Conservation (phyloP, 1,284 basidiomycete species). For the Fomitopsis pinicola region DNA sequence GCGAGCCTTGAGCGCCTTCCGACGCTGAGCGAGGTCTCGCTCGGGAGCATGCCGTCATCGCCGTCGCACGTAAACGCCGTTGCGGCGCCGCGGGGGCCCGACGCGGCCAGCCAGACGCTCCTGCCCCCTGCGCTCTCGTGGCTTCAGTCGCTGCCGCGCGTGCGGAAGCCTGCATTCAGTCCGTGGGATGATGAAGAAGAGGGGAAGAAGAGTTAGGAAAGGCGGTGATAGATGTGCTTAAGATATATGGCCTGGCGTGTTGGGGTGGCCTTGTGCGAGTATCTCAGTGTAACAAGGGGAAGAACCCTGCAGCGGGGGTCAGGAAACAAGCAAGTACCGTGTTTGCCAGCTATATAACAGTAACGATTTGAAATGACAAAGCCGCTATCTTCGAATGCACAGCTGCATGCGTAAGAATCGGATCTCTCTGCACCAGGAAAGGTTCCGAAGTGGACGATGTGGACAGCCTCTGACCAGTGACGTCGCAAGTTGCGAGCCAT, state of each 20-base stretch:
- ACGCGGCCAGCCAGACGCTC: constrained; percentile 15
- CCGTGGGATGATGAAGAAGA: constrained; percentile 32
- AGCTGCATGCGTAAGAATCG: neutral
- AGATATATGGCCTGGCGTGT: constrained; percentile 8
- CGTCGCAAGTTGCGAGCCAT: neutral
- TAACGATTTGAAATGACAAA: constrained; percentile 23
- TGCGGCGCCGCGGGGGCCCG: constrained; percentile 15
- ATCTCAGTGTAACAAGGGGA: neutral
- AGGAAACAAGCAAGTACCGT: constrained; percentile 1
- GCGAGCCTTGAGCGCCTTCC: constrained; percentile 70
- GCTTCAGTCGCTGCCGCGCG: constrained; percentile 26
- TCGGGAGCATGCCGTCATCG: constrained; percentile 57
- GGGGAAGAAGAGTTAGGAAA: constrained; percentile 14
- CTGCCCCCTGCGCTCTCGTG: constrained; percentile 25
- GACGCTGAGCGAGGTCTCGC: constrained; percentile 58
- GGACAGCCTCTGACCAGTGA: neutral
- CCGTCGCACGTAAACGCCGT: constrained; percentile 44
- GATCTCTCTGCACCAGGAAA: neutral
- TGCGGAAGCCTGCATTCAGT: constrained; percentile 32
- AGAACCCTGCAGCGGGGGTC: neutral
- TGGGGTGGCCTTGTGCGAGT: neutral
- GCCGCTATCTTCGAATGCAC: constrained; percentile 7
- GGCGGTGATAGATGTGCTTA: constrained; percentile 7
- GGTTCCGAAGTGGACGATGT: neutral
- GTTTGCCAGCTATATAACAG: constrained; percentile 7